phyloP scores from a whole-genome alignment of 2,329 filamentous ascomycete genomes.

The Neurospora crassa region DNA sequence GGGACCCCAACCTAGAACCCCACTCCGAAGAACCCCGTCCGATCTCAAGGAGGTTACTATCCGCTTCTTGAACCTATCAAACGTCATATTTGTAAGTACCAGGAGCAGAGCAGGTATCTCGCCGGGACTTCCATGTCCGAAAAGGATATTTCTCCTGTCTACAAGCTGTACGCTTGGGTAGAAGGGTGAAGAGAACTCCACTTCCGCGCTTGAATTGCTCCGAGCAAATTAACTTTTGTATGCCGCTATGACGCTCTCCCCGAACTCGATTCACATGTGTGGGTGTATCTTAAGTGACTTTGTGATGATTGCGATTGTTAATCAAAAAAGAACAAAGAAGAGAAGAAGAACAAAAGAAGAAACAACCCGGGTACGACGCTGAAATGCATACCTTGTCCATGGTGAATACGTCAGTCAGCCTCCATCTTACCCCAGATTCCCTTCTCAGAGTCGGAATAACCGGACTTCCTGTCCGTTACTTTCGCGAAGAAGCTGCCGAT shows the following conservation, averaged over 20 bases:
- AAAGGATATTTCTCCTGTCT: not conserved
- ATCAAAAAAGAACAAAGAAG: too few species aligned
- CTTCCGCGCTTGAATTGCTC: not conserved
- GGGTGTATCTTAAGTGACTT: not conserved
- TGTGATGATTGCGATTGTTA: not conserved
- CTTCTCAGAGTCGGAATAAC: constrained; percentile 30
- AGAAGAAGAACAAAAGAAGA: not conserved
- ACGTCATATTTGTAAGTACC: not conserved
- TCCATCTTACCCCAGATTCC: not conserved
- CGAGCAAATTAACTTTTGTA: not conserved
- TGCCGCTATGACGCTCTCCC: not conserved
- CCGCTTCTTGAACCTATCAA: not conserved
- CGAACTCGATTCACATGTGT: not conserved
- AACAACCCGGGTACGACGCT: not conserved
- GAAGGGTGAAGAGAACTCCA: not conserved
- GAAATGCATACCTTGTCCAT: not conserved
- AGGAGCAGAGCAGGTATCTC: not conserved
- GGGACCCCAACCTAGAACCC: not conserved
- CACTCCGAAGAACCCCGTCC: not conserved
- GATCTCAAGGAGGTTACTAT: not conserved
- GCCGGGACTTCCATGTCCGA: not conserved
- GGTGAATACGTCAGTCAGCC: not conserved
- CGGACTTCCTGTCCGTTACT: constrained; percentile 26
- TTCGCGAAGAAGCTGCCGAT: constrained; percentile 24
- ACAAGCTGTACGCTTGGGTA: not conserved